Base-by-base conservation (phyloP, 2,329 filamentous ascomycete genomes). In the Colletotrichum abscissum region DNA sequence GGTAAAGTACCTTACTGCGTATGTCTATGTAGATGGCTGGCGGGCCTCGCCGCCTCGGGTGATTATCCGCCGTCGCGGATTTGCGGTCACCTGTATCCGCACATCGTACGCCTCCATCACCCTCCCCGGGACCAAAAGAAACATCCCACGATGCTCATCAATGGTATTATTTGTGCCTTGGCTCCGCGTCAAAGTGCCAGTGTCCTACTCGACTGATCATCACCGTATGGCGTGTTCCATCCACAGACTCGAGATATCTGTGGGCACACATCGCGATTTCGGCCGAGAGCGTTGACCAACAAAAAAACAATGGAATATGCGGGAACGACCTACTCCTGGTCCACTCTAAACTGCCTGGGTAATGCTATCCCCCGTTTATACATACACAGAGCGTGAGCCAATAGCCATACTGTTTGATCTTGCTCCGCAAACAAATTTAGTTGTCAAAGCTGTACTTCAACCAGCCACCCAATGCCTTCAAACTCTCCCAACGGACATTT, bases 401-500 rank as follows among this genome's bases (percentile, higher is more conserved):
- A 56, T 59, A 26, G 52, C 46, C 60, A 16, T 57, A 57, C 26
- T 24, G 24, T 67, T 66, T 22, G 67, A 22, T 19, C 56, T 22
- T 49, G 19, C 56, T 22, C 28, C 38, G 7, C 28, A 60, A 56
- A 46, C 28, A n/a, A 8, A 16, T 35, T 69, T 52, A 76, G 26
- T 70, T 64, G 7, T 91, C 89, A 77, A 91, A 91, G 82, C 88
- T 91, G 78, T 91, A 91, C 86, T 91, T 90, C 78, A 91, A 82
- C 89, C 89, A 91, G 22, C 88, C 88, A 24, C 89, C 89, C 54
- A 98, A 91, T 19, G 95, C 95, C 78, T 93, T 91, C 84, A 98
- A 85, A 83, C 94, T 97, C 87, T 98, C 95, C 95, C 95, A 98
- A 80, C 95, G 89, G 59, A 98, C 94, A 73, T 91, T 92, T 86